Conservation (phyloP, 805 yeast genomes). For the Ogataea henricii region DNA sequence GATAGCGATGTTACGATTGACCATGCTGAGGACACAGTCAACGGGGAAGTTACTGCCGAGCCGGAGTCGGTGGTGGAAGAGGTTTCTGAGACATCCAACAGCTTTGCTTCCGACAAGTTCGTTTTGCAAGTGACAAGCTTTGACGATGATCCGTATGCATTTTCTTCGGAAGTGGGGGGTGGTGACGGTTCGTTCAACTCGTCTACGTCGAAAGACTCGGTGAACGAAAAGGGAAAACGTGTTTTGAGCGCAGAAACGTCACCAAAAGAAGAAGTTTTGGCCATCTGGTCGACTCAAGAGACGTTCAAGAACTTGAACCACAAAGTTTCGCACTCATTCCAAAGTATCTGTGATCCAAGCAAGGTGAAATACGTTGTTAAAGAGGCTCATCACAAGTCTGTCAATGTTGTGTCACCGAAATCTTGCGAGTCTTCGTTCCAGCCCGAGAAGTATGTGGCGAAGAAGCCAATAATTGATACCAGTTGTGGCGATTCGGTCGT, state of each 20-base stretch:
- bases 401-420: constrained; percentile 22
- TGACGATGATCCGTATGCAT: constrained; percentile 42
- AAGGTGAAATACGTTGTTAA: constrained; percentile 20
- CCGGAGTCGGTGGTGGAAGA: not conserved
- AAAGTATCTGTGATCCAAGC: constrained; percentile 31
- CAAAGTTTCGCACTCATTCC: constrained; percentile 25
- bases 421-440: constrained; percentile 4
- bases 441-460: not conserved
- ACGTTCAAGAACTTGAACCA: constrained; percentile 22
- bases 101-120: constrained; percentile 27
- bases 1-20: constrained; percentile 19
- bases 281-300: constrained; percentile 39
- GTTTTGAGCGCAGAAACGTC: constrained; percentile 29
- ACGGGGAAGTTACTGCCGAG: constrained; percentile 13
- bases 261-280: constrained; percentile 30
- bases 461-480: not conserved
- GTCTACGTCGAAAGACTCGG: constrained; percentile 18
- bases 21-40: constrained; percentile 14
- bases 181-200: constrained; percentile 29
- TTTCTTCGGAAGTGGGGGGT: constrained; percentile 38
- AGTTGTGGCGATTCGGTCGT: not conserved
- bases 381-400: constrained; percentile 24
- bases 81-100: constrained; percentile 8
- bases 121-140: constrained; percentile 38
- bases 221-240: constrained; percentile 17